phyloP scores from a whole-genome alignment of 192 early-diverging fungal species.

The Coemansia sp. region DNA sequence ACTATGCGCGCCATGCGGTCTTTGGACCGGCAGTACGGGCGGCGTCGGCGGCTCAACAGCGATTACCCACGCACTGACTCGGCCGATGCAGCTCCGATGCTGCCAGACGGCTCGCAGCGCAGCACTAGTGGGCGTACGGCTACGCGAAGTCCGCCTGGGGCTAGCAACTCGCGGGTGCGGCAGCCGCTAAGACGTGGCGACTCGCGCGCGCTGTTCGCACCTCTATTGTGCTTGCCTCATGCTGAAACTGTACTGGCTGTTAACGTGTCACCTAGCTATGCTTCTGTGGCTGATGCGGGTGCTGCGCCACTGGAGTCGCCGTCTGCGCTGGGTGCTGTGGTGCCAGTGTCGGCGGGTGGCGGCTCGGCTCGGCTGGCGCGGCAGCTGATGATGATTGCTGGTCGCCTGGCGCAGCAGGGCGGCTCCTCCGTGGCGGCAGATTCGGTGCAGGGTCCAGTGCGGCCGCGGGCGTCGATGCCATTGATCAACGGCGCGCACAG shows the following conservation, averaged over 20 bases:
- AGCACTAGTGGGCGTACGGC: not conserved
- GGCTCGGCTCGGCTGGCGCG: slow-evolving; percentile 25
- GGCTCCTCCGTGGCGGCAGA: not conserved
- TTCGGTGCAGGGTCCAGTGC: slow-evolving; percentile 19
- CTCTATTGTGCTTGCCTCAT: slow-evolving; percentile 17
- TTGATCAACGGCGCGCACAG: slow-evolving; percentile 26
- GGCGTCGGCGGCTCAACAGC: slow-evolving; percentile 47
- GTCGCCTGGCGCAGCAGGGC: slow-evolving; percentile 6
- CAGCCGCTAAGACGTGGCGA: slow-evolving; percentile 29
- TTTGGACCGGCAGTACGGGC: slow-evolving; percentile 47
- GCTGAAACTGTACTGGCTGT: slow-evolving; percentile 18
- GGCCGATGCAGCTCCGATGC: not conserved
- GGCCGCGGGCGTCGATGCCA: slow-evolving; percentile 52
- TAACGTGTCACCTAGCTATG: not conserved
- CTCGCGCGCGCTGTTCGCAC: slow-evolving; percentile 40
- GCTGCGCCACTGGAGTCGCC: slow-evolving; percentile 11
- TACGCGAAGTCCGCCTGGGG: not conserved
- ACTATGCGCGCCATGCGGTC: slow-evolving; percentile 52
- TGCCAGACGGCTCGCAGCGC: not conserved
- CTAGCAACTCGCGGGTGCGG: not conserved
- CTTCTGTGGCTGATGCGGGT: not conserved
- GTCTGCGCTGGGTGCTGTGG: not conserved
- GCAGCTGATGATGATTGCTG: slow-evolving; percentile 29
- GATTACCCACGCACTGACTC: slow-evolving; percentile 14
- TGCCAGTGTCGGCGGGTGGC: not conserved